A percentile compares a stretch with the other conserved stretches of the same genome.
Evolutionary conservation across 2,329 filamentous ascomycete species (phyloP).

Genomic region (Curvularia spicifera): DNA sequence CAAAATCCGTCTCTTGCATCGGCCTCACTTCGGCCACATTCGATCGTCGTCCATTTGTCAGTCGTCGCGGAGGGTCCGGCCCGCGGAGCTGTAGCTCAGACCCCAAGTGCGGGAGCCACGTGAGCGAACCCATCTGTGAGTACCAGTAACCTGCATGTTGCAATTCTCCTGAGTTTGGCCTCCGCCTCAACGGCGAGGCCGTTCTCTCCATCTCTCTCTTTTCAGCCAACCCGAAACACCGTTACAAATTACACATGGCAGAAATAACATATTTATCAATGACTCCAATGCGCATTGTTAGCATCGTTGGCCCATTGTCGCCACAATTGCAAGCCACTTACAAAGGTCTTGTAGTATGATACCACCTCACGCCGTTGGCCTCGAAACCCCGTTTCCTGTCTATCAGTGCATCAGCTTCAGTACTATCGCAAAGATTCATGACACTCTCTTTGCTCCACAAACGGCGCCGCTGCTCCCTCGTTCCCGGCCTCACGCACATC

Average conservation of each 20-base stretch:
- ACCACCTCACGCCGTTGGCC: conserved; percentile 5
- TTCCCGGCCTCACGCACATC: conserved; percentile 18
- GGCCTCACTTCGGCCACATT: conserved; percentile 12
- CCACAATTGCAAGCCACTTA: background rate
- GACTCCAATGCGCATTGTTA: background rate
- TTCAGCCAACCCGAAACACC: background rate
- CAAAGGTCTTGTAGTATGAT: background rate
- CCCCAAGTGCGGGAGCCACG: conserved; percentile 17
- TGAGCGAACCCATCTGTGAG: conserved; percentile 1
- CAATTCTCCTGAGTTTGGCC: conserved; percentile 12
- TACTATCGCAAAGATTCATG: conserved; percentile 3
- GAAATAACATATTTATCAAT: background rate
- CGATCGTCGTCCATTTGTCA: conserved; percentile 13
- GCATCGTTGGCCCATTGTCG: background rate
- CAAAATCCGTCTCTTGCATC: conserved; percentile 5
- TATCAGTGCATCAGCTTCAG: conserved; percentile 6
- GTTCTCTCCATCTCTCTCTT: background rate
- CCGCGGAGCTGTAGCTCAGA: conserved; percentile 28
- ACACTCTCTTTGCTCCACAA: conserved; percentile 17
- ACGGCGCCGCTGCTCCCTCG: conserved; percentile 18
- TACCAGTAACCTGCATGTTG: conserved; percentile 10
- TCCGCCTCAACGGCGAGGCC: background rate
- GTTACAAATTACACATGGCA: background rate
- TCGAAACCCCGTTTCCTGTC: conserved; percentile 10
- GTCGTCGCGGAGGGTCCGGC: conserved; percentile 20